These are phyloP conservation scores for Yarrowia deformans DNA, from an alignment of 805 yeast genomes.

Conservation along the genomic window DNA sequence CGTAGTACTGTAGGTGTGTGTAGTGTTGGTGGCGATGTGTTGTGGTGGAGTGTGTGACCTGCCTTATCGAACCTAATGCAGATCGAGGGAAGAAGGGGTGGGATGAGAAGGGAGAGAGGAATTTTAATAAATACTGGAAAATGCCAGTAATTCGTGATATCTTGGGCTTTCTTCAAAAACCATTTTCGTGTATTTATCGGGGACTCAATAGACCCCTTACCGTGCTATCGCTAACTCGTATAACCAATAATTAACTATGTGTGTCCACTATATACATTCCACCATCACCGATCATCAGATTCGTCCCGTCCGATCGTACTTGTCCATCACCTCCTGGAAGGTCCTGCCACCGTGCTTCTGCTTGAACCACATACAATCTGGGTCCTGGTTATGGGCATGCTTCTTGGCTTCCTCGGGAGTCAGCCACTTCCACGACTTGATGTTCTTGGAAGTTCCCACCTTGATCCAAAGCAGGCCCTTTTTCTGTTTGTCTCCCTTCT, in stretches of 20 bases:
- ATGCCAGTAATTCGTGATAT: too few species aligned
- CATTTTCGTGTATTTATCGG: too few species aligned
- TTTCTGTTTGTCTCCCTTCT: background rate
- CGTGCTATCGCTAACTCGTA: too few species aligned
- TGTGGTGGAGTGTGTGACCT: slow-evolving; percentile 1
- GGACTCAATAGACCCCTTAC: too few species aligned
- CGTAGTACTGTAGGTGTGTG: background rate
- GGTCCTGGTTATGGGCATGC: slow-evolving; percentile 6
- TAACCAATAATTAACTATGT: background rate
- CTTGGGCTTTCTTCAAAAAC: too few species aligned
- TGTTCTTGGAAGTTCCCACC: slow-evolving; percentile 19
- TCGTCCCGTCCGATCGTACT: background rate
- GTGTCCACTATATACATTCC: too few species aligned
- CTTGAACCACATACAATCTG: slow-evolving; percentile 15
- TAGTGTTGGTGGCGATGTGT: slow-evolving; percentile 8
- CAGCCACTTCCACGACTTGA: slow-evolving; percentile 32
- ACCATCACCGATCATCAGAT: too few species aligned
- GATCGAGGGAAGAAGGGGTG: too few species aligned
- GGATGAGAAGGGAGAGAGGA: background rate
- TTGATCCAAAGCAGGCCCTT: background rate
- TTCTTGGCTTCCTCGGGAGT: background rate
- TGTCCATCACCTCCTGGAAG: background rate
- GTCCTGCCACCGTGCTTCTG: background rate
- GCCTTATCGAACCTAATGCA: slow-evolving; percentile 28
- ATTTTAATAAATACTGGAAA: background rate